Percentiles rank a stretch among this genome's conserved stretches.
Conservation (phyloP, 495 filamentous ascomycete genomes). For the Letharia lupina region DNA sequence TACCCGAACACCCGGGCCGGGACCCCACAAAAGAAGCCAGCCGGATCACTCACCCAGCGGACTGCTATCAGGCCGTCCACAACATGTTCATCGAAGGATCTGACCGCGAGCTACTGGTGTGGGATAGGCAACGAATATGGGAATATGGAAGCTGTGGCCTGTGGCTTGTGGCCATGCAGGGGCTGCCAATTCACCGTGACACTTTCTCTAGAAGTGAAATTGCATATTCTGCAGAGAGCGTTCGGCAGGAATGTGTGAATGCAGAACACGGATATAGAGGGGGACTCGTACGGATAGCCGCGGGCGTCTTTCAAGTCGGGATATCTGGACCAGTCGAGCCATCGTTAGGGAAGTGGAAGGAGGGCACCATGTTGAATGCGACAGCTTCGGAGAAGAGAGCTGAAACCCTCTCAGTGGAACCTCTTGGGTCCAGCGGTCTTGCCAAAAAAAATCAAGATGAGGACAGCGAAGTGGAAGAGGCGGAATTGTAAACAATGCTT, state of each 20-base stretch:
- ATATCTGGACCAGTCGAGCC: neutral
- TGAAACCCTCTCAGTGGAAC: neutral
- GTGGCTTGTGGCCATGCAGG: neutral
- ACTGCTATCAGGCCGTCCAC: neutral
- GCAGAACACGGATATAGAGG: neutral
- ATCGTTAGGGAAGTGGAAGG: neutral
- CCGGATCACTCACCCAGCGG: neutral
- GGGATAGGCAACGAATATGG: neutral
- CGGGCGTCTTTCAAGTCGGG: neutral
- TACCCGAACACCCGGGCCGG: neutral
- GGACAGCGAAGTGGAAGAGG: too few species aligned
- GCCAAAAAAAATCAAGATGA: too few species aligned
- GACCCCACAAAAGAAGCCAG: neutral
- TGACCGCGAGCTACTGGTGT: neutral
- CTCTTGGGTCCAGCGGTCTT: neutral
- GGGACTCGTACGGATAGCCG: neutral
- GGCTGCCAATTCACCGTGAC: neutral
- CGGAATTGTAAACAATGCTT: too few species aligned
- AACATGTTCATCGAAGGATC: neutral
- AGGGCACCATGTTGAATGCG: neutral
- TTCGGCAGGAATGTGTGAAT: neutral
- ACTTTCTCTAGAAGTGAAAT: neutral
- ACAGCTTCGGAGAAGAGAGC: neutral
- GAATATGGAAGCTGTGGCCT: neutral
- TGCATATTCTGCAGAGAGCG: neutral